These are phyloP conservation scores for Lonicera japonica DNA, from an alignment of 129 eudicot genomes.

Conservation along the genomic window DNA sequence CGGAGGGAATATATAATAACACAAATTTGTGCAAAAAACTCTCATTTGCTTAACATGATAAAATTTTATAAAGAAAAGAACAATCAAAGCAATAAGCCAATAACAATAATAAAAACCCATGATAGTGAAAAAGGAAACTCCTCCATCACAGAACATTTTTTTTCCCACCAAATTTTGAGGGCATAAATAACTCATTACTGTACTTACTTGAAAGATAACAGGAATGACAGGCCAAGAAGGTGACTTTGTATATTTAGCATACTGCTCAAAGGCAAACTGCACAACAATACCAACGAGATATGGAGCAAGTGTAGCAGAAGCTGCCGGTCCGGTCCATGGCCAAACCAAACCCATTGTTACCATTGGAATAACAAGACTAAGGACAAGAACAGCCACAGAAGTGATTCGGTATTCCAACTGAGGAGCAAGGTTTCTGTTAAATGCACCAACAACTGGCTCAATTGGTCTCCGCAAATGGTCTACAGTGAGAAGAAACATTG, in stretches of 20 bases:
- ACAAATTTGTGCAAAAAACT: too few relatives aligned
- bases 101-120: too few relatives aligned
- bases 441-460: conserved; percentile 21
- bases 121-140: too few relatives aligned
- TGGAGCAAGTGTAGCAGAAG: conserved; percentile 97
- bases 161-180: not conserved
- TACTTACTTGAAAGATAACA: conserved; percentile 72
- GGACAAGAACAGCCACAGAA: conserved; percentile 75
- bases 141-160: too few relatives aligned
- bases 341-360: conserved; percentile 97
- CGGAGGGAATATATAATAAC: too few relatives aligned
- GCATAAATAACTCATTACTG: not conserved
- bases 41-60: too few relatives aligned
- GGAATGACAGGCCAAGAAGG: conserved; percentile 98
- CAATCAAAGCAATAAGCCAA: not conserved
- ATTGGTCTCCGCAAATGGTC: conserved; percentile 58
- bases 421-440: conserved; percentile 30
- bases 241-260: conserved; percentile 65
- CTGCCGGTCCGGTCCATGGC: conserved; percentile 99
- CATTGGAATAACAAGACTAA: conserved; percentile 83
- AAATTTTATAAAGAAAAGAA: too few relatives aligned
- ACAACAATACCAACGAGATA: conserved; percentile 96
- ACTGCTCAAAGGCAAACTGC: conserved; percentile 94
- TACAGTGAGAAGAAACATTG: conserved; percentile 53
- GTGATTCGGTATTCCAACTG: conserved; percentile 65